Base-by-base conservation (phyloP, 2,329 filamentous ascomycete genomes). In the Aspergillus floridensis region DNA sequence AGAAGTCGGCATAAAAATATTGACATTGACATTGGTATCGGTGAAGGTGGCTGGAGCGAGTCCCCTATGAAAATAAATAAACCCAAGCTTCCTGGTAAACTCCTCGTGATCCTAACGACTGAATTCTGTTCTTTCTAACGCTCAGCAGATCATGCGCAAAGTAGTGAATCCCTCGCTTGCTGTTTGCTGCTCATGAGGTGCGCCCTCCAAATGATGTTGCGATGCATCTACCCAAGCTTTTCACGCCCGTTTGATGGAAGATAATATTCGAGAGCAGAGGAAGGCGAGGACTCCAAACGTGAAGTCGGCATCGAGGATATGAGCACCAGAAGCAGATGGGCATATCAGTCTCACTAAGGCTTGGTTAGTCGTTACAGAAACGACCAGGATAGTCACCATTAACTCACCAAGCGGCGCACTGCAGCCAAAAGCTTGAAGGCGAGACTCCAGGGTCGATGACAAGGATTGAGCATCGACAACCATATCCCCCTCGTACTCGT, bases 241-340 rank as follows among this genome's bases (percentile, higher is more conserved):
- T 68, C 80, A 79, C 59, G 79, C 74, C 12, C 73, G 74, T 58
- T 77, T 77, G 1, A 80, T 79, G 5, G 84, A 76, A 0, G 81
- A 79, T 3, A 88, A 74, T 1, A 88, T 74, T 46, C 85, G 79
- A 4, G 83, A 85, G 47, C 84, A 84, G 5, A 88, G 79, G 68
- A 87, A 87, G 4, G 84, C 79, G 7, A 88, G 79, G 2, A 82
- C 80, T 2, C 82, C 80, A 26, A 86, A 69, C 0, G 82, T 84
- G 62, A 85, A 86, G 64, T 82, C 79, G 26, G 75, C 75, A 58
- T 82, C 80, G 12, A 84, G 82, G 24, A 86, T 79, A 26, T 76
- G 73, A n/a, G 68, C 63, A 6, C 66, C 58, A 8, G 70, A 68
- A 32, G 56, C 66, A 31, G 57, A 66, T 0, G 66, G 68, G 16